Percentiles rank a stretch among this genome's conserved stretches.
phyloP scores from a whole-genome alignment of 441 rosid species.

The Biscutella laevigata region DNA sequence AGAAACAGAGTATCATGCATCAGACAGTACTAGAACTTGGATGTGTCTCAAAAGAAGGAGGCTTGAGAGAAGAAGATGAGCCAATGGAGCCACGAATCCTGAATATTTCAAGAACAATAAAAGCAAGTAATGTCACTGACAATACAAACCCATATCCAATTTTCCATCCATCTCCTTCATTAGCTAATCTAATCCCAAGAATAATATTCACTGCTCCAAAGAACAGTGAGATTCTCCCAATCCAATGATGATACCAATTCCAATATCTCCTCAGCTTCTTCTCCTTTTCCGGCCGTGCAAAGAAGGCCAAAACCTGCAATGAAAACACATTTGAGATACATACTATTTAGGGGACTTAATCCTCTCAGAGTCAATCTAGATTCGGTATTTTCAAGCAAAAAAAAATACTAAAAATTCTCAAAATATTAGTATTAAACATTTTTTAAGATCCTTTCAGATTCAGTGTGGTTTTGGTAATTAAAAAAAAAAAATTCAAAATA shows the following conservation, averaged over 20 bases:
- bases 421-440: too few relatives aligned
- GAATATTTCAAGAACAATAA: slow-evolving; percentile 46
- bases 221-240: slow-evolving; percentile 69
- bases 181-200: slow-evolving; percentile 54
- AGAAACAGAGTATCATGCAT: slow-evolving; percentile 14
- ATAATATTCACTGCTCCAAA: slow-evolving; percentile 65
- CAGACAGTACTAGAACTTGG: slow-evolving; percentile 30
- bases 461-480: too few relatives aligned
- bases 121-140: slow-evolving; percentile 35
- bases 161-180: slow-evolving; percentile 55
- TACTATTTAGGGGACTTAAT: too few relatives aligned
- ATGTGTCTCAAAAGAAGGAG: slow-evolving; percentile 64
- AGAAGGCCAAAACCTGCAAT: slow-evolving; percentile 66
- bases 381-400: too few relatives aligned
- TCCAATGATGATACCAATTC: slow-evolving; percentile 89
- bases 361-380: too few relatives aligned
- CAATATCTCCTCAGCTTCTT: slow-evolving; percentile 64
- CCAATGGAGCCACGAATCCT: slow-evolving; percentile 38
- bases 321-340: too few relatives aligned
- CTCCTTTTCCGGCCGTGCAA: slow-evolving; percentile 65
- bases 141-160: slow-evolving; percentile 67
- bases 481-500: too few relatives aligned
- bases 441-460: too few relatives aligned
- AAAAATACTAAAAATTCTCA: too few relatives aligned
- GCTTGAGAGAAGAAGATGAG: slow-evolving; percentile 26